phyloP scores from a whole-genome alignment of 208 protist genomes.

The Naegleria gruberi region DNA sequence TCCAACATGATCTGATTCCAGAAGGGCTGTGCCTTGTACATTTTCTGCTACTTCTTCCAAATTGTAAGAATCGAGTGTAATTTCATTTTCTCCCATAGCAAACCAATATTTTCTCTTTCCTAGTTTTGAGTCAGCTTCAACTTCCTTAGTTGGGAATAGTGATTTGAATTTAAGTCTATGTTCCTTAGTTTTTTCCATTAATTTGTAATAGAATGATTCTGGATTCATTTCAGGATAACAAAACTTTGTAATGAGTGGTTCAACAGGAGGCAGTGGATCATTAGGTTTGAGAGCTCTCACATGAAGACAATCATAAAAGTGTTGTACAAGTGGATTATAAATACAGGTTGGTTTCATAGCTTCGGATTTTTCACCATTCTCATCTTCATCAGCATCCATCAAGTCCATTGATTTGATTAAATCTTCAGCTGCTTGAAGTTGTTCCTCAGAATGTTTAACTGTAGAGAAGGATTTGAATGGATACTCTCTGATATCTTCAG shows the following conservation, averaged over 20 bases:
- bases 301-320: constrained; percentile 66
- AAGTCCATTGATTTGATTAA: constrained; percentile 52
- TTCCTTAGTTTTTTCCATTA: constrained; percentile 17
- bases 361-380: constrained; percentile 36
- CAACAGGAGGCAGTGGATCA: constrained; percentile 12
- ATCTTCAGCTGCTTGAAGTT: constrained; percentile 54
- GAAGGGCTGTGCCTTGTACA: neutral
- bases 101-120: constrained; percentile 22
- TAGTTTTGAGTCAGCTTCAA: neutral
- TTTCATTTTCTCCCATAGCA: constrained; percentile 8
- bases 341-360: constrained; percentile 56
- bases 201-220: constrained; percentile 1
- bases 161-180: neutral
- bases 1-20: neutral
- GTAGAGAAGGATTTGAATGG: constrained; percentile 45
- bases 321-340: constrained; percentile 71
- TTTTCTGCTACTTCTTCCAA: neutral
- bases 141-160: constrained; percentile 1
- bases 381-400: constrained; percentile 49
- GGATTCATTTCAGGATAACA: constrained; percentile 20
- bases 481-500: constrained; percentile 65
- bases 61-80: neutral
- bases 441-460: constrained; percentile 38
- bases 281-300: constrained; percentile 32
- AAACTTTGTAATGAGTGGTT: neutral